Conservation (phyloP, 2,329 filamentous ascomycete species). For the Phyllachora maydis region DNA sequence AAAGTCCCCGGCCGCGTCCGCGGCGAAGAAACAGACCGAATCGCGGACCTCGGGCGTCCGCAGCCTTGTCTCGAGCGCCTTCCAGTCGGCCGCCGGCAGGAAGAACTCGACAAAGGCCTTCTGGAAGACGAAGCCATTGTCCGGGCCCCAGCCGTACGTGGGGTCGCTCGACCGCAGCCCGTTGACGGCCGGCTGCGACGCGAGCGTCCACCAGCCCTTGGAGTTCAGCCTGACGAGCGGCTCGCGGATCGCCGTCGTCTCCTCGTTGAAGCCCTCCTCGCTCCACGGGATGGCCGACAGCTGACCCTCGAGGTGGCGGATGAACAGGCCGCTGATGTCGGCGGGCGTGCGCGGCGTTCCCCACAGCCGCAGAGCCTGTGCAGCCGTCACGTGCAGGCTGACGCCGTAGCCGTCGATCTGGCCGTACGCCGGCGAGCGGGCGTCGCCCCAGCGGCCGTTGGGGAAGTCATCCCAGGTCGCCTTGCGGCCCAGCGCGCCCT, state of each 20-base stretch:
- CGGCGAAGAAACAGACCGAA: slow-evolving; percentile 71
- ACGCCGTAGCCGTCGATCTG: slow-evolving; percentile 97
- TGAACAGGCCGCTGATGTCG: slow-evolving; percentile 68
- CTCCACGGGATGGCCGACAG: slow-evolving; percentile 80
- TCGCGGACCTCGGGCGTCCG: slow-evolving; percentile 34
- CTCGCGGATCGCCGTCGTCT: slow-evolving; percentile 62
- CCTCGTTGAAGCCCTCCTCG: slow-evolving; percentile 67
- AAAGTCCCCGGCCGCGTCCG: slow-evolving; percentile 61
- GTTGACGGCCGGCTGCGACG: slow-evolving; percentile 86
- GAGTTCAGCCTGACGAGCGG: slow-evolving; percentile 58
- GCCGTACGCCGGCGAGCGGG: slow-evolving; percentile 79
- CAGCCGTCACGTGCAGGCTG: slow-evolving; percentile 78
- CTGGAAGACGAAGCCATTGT: slow-evolving; percentile 87
- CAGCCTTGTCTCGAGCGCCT: slow-evolving; percentile 41
- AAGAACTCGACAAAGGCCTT: slow-evolving; percentile 98
- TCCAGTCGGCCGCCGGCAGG: slow-evolving; percentile 55
- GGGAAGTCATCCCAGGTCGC: slow-evolving; percentile 98
- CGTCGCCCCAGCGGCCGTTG: slow-evolving; percentile 89
- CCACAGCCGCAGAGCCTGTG: slow-evolving; percentile 71
- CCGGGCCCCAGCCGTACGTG: slow-evolving; percentile 85
- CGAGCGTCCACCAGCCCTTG: slow-evolving; percentile 88
- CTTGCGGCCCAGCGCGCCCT: slow-evolving; percentile 74
- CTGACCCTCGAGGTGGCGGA: slow-evolving; percentile 59
- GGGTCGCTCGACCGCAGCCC: slow-evolving; percentile 56
- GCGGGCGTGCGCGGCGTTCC: slow-evolving; percentile 46